Evolutionary conservation across 2,329 filamentous ascomycete species (phyloP).

Genomic region (Cladophialophora psammophila): DNA sequence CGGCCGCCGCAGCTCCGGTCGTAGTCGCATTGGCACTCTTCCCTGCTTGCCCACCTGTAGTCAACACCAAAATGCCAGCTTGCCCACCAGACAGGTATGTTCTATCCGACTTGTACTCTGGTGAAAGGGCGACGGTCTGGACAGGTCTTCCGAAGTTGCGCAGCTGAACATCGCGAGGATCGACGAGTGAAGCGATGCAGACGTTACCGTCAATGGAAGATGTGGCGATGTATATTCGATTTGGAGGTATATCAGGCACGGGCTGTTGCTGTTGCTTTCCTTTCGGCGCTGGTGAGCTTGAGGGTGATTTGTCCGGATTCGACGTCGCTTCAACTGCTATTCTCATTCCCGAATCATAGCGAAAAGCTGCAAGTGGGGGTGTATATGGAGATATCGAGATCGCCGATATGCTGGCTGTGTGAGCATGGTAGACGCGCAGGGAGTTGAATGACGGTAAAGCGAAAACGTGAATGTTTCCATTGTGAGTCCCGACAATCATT

Average conservation of each 20-base stretch:
- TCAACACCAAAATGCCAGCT: slow-evolving; percentile 86
- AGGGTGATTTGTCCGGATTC: slow-evolving; percentile 52
- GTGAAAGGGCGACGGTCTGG: slow-evolving; percentile 90
- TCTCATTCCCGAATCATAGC: slow-evolving; percentile 44
- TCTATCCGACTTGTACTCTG: slow-evolving; percentile 88
- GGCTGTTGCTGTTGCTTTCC: slow-evolving; percentile 55
- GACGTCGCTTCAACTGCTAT: slow-evolving; percentile 44
- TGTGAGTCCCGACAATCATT: slow-evolving; percentile 96
- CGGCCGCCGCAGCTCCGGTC: slow-evolving; percentile 80
- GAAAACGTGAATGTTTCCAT: slow-evolving; percentile 92
- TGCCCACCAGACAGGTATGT: slow-evolving; percentile 90
- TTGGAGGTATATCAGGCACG: slow-evolving; percentile 78
- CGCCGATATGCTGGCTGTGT: slow-evolving; percentile 87
- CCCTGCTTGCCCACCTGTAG: slow-evolving; percentile 78
- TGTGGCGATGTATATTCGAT: slow-evolving; percentile 91
- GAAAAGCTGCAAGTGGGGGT: slow-evolving; percentile 60
- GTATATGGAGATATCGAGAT: slow-evolving; percentile 91
- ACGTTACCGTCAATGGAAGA: slow-evolving; percentile 96
- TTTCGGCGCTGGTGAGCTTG: slow-evolving; percentile 60
- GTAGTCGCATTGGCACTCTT: slow-evolving; percentile 85
- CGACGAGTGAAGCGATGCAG: slow-evolving; percentile 85
- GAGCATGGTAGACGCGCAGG: slow-evolving; percentile 87
- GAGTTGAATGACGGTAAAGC: slow-evolving; percentile 82
- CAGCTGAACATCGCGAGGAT: slow-evolving; percentile 86
- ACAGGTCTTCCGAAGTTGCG: slow-evolving; percentile 94